Evolutionary conservation across 106 monocot genomes (phyloP).

Genomic region (Dendrobium huoshanense): DNA sequence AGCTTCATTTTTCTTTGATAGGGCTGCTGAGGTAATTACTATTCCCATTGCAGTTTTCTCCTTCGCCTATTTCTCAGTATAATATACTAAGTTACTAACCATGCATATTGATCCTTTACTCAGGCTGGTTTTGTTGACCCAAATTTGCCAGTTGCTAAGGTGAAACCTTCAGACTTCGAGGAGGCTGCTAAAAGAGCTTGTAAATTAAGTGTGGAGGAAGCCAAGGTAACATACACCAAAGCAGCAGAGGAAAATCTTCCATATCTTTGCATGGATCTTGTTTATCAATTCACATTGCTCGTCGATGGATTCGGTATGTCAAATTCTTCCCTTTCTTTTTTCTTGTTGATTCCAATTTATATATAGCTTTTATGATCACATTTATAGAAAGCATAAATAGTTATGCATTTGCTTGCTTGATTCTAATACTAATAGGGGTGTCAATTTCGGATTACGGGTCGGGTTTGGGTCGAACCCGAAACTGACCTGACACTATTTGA

Average conservation of each 20-base stretch:
- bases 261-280: conserved; percentile 71
- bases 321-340: background rate
- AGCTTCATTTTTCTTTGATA: conserved; percentile 95
- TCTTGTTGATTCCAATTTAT: background rate
- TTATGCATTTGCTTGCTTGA: background rate
- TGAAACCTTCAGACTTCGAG: conserved; percentile 56
- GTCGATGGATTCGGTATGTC: conserved; percentile 62
- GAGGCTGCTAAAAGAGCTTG: conserved; percentile 49
- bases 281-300: conserved; percentile 62
- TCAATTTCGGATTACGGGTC: too few species aligned
- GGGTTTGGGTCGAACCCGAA: too few species aligned
- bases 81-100: background rate
- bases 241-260: conserved; percentile 47
- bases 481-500: too few species aligned
- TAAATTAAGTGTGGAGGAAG: conserved; percentile 42
- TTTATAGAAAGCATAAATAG: background rate
- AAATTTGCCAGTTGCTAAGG: conserved; percentile 32
- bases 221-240: conserved; percentile 31
- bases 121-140: conserved; percentile 61
- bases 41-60: background rate
- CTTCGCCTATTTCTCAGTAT: background rate
- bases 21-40: conserved; percentile 71
- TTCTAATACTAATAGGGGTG: too few species aligned
- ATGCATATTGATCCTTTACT: background rate
- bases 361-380: background rate